A percentile compares a stretch with the other conserved stretches of the same genome.
Evolutionary conservation across 2,329 filamentous ascomycete species (phyloP).

Genomic region (Leptographium lundbergii): DNA sequence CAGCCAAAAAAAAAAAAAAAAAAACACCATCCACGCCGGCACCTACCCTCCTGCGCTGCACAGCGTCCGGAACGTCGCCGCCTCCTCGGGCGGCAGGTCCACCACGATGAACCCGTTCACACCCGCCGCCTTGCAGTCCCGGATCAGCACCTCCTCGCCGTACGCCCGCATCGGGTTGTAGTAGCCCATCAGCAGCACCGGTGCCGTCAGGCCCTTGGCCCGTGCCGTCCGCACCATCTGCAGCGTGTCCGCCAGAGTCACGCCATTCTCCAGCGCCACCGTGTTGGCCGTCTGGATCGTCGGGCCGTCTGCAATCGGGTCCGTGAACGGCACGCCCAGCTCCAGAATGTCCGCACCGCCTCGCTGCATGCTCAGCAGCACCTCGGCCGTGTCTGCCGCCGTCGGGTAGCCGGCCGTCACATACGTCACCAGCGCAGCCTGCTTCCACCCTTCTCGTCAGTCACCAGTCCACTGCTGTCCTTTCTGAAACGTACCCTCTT

Average conservation of each 20-base stretch:
- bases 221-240: slow-evolving; percentile 76
- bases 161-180: slow-evolving; percentile 94
- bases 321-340: slow-evolving; percentile 90
- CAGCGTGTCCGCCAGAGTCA: slow-evolving; percentile 68
- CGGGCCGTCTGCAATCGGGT: slow-evolving; percentile 94
- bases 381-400: slow-evolving; percentile 66
- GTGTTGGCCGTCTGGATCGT: slow-evolving; percentile 96
- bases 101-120: slow-evolving; percentile 97
- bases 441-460: slow-evolving; percentile 8
- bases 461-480: neutral
- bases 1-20: neutral
- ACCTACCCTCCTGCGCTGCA: slow-evolving; percentile 63
- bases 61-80: slow-evolving; percentile 76
- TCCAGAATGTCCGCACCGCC: slow-evolving; percentile 94
- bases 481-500: slow-evolving; percentile 32
- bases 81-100: slow-evolving; percentile 90
- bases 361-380: slow-evolving; percentile 80
- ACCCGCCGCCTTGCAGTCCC: slow-evolving; percentile 71
- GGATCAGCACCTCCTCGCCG: slow-evolving; percentile 78
- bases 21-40: too few relatives aligned
- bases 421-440: slow-evolving; percentile 87
- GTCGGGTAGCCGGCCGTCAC: slow-evolving; percentile 89
- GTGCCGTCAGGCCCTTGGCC: slow-evolving; percentile 61
- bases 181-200: slow-evolving; percentile 94
- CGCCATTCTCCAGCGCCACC: slow-evolving; percentile 72